Percentiles rank a stretch among this genome's conserved stretches.
phyloP scores from a whole-genome alignment of 345 rosid genomes.

The Gossypium stocksii region DNA sequence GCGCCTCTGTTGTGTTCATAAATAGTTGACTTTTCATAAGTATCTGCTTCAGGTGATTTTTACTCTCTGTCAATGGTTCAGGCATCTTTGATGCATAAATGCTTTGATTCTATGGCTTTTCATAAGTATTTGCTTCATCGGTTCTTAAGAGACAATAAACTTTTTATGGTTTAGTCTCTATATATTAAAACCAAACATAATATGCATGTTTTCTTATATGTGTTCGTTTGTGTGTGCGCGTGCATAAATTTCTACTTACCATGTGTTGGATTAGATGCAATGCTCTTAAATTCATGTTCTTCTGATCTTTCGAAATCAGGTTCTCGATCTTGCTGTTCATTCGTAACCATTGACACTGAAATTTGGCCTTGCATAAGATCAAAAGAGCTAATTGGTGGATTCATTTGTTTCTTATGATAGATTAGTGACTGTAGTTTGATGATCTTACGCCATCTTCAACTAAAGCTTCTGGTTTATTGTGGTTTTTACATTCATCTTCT shows the following conservation, averaged over 20 bases:
- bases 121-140: conserved; percentile 5
- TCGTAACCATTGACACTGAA: conserved; percentile 13
- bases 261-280: conserved; percentile 12
- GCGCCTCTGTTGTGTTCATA: conserved; percentile 66
- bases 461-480: conserved; percentile 27
- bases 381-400: conserved; percentile 12
- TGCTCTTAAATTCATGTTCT: conserved; percentile 13
- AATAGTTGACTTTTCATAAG: conserved; percentile 56
- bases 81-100: conserved; percentile 17
- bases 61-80: conserved; percentile 52
- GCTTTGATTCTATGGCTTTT: conserved; percentile 18
- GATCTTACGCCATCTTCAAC: conserved; percentile 45
- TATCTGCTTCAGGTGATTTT: conserved; percentile 56
- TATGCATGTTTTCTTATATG: too few species aligned
- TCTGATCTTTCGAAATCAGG: conserved; percentile 15
- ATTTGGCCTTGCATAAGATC: conserved; percentile 32
- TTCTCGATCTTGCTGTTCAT: conserved; percentile 30
- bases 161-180: background rate
- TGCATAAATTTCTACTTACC: conserved; percentile 22
- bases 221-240: too few species aligned
- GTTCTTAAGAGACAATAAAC: conserved; percentile 33
- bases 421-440: conserved; percentile 10
- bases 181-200: too few species aligned
- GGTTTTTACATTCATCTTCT: conserved; percentile 23
- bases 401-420: conserved; percentile 4